Evolutionary conservation across 352 stramenopile species (phyloP).

Genomic region (Paralagenidium karlingii): DNA sequence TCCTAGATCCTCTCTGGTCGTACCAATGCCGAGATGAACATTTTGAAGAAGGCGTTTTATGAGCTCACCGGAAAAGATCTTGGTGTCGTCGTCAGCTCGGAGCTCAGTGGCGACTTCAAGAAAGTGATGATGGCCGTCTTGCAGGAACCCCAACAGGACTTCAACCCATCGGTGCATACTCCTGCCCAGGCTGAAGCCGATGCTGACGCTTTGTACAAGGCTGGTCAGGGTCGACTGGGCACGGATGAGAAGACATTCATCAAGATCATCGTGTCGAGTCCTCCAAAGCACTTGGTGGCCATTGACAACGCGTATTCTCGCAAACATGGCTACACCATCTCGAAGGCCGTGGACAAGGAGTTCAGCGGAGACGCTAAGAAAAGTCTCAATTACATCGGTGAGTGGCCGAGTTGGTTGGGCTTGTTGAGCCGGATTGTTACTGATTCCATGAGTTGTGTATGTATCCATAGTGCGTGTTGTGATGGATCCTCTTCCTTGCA

Average conservation of each 20-base stretch:
- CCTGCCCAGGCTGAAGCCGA: slow-evolving; percentile 48
- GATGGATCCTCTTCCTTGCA: slow-evolving; percentile 47
- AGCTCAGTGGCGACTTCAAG: slow-evolving; percentile 62
- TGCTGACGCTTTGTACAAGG: slow-evolving; percentile 56
- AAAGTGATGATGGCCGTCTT: slow-evolving; percentile 65
- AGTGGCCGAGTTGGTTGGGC: neutral
- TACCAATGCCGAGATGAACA: slow-evolving; percentile 68
- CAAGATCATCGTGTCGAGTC: slow-evolving; percentile 32
- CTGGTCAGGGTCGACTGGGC: slow-evolving; percentile 50
- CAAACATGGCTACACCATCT: slow-evolving; percentile 75
- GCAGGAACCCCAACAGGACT: slow-evolving; percentile 15
- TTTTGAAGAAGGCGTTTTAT: slow-evolving; percentile 73
- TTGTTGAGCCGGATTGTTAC: too few species aligned
- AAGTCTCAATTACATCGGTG: slow-evolving; percentile 41
- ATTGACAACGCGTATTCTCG: slow-evolving; percentile 55
- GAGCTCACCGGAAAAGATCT: slow-evolving; percentile 54
- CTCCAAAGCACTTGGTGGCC: slow-evolving; percentile 46
- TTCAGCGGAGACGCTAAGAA: slow-evolving; percentile 70
- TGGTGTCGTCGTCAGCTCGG: slow-evolving; percentile 39
- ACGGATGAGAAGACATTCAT: slow-evolving; percentile 71
- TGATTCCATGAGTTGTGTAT: too few species aligned
- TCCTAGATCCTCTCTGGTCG: slow-evolving; percentile 41
- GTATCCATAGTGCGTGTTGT: too few species aligned
- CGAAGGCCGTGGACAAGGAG: slow-evolving; percentile 66
- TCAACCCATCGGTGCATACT: slow-evolving; percentile 53